Conservation (phyloP, 345 rosid genomes). For the Corchorus olitorius region DNA sequence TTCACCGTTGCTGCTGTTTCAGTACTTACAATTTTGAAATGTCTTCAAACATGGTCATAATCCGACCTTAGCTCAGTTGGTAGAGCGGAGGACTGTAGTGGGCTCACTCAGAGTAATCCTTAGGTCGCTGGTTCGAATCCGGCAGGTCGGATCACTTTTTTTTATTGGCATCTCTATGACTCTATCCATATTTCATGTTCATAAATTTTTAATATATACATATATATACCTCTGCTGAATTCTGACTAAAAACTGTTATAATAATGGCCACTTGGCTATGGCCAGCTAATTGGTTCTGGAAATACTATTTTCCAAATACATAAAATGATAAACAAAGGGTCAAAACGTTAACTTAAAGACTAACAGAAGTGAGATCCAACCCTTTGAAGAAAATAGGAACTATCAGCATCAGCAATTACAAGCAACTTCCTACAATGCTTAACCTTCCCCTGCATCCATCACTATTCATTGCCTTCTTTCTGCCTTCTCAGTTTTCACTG, state of each 20-base stretch:
- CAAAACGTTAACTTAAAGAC: too few relatives aligned
- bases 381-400: neutral
- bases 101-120: constrained; percentile 27
- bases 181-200: too few relatives aligned
- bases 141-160: constrained; percentile 49
- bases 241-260: too few relatives aligned
- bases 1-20: too few relatives aligned
- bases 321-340: too few relatives aligned
- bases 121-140: constrained; percentile 65
- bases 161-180: constrained; percentile 10
- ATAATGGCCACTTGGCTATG: too few relatives aligned
- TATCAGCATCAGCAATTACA: neutral
- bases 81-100: constrained; percentile 85
- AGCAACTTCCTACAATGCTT: neutral
- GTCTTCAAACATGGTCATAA: too few relatives aligned
- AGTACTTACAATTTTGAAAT: too few relatives aligned
- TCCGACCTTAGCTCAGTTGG: constrained; percentile 99
- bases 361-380: neutral
- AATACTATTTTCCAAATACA: too few relatives aligned
- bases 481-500: neutral
- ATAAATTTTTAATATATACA: too few relatives aligned
- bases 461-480: neutral
- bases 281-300: too few relatives aligned
- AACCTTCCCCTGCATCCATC: neutral
- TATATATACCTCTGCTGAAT: too few relatives aligned